Percentiles rank a stretch among this genome's conserved stretches.
These are phyloP conservation scores for Candida khao-thaluensis DNA, from an alignment of 805 yeast genomes.

Conservation along the genomic window DNA sequence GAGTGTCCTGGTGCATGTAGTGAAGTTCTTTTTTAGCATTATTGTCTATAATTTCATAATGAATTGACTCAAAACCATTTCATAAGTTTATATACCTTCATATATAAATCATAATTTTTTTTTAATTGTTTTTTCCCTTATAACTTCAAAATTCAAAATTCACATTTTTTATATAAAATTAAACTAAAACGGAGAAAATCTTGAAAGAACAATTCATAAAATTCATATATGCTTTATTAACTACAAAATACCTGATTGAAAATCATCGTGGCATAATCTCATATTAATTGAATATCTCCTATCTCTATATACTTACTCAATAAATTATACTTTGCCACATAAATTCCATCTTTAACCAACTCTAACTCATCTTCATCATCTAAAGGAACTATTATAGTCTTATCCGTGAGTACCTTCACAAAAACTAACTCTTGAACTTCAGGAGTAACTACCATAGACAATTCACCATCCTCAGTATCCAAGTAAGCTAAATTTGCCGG, in stretches of 20 bases:
- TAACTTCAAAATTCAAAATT: too few species aligned
- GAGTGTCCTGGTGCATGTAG: conserved; percentile 85
- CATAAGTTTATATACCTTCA: too few species aligned
- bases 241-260: too few species aligned
- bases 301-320: conserved; percentile 32
- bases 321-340: conserved; percentile 65
- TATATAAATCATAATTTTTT: too few species aligned
- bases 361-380: conserved; percentile 38
- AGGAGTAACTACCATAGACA: conserved; percentile 79
- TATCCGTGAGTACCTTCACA: conserved; percentile 45
- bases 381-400: conserved; percentile 26
- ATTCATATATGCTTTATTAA: too few species aligned
- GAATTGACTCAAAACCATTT: too few species aligned
- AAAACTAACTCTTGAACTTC: conserved; percentile 77
- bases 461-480: conserved; percentile 58
- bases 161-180: too few species aligned
- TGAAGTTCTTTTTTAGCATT: conserved; percentile 8
- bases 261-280: too few species aligned
- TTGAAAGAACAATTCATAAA: too few species aligned
- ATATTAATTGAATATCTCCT: conserved; percentile 34
- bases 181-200: too few species aligned
- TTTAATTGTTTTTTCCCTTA: too few species aligned
- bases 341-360: conserved; percentile 66
- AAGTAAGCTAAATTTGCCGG: conserved; percentile 70
- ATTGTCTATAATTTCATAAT: too few species aligned